Base-by-base conservation (phyloP, 2,329 filamentous ascomycete species). In the Arthrobotrys conoides region DNA sequence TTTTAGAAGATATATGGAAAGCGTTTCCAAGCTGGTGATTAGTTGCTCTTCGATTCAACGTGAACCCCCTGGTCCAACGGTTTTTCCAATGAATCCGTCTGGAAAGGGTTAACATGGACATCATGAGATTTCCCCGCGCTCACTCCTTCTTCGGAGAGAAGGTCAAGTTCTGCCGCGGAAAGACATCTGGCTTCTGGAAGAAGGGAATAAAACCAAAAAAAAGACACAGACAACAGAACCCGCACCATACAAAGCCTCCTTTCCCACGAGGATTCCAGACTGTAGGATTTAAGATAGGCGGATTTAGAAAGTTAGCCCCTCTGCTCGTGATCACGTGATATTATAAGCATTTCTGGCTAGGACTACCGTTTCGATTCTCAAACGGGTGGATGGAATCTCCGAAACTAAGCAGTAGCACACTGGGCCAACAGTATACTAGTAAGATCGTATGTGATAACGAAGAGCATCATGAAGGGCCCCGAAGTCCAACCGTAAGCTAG, bases 311-410 rank as follows among this genome's bases (percentile, higher is more conserved):
- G 46, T 82, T 82, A 80, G 84, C 85, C n/a, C 85, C 79, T 49
- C 89, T 87, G 69, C 85, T 85, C 16, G 83, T 81, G 3, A 88
- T 83, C 85, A 85, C 16, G 83, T 81, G 3, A 88, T 83, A 79
- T 89, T 88, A 83, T 88, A 89, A n/a, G 84, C 81, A 48, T 84
- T 84, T 5, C 87, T 84, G 0, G 87, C 86, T 57, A 89, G 83
- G 1, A 88, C 87, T 9, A 89, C 86, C 0, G 88, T 88, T 84
- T 89, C 88, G 30, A 86, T 85, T 72, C 87, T 87, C 38, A 89
- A 85, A 3, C 88, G 85, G 85, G 0, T 86, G 87, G 0, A 87
- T 88, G 0, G 87, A 87, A 87, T 85, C 80, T 89, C 88, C 0
- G 87, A 86, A 8, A 88, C 83, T 41, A 89, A 83, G 0, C 85